Evolutionary conservation across 2,329 filamentous ascomycete genomes (phyloP).

Genomic region (Coniella vitis): DNA sequence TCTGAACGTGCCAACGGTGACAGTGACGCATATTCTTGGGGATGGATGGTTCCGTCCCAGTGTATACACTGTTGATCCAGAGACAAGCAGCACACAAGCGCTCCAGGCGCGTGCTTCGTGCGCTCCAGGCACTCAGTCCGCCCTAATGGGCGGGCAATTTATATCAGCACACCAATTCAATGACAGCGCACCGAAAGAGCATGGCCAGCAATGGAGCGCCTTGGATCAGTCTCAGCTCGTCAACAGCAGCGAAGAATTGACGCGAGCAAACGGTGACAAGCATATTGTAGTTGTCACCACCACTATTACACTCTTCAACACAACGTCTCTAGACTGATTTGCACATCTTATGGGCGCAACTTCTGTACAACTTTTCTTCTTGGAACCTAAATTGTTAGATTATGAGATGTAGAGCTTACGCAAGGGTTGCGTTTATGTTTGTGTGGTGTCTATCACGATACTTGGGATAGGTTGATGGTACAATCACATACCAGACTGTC

Average conservation of each 20-base stretch:
- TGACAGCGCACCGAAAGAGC: too few species aligned
- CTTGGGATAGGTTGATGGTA: too few species aligned
- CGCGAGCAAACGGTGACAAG: slow-evolving; percentile 2
- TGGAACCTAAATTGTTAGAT: too few species aligned
- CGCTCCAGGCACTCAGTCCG: not conserved
- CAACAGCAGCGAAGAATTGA: not conserved
- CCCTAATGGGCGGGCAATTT: not conserved
- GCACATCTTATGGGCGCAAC: too few species aligned
- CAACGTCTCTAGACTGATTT: not conserved
- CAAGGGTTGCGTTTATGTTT: too few species aligned
- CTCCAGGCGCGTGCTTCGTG: slow-evolving; percentile 2
- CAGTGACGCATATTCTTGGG: slow-evolving; percentile 14
- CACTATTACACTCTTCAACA: slow-evolving; percentile 8
- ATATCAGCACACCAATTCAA: too few species aligned
- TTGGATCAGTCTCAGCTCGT: not conserved
- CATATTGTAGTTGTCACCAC: slow-evolving; percentile 12
- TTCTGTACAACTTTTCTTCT: too few species aligned
- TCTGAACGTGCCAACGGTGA: slow-evolving; percentile 10
- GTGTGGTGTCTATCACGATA: too few species aligned
- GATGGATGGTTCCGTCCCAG: slow-evolving; percentile 15
- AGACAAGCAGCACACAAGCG: not conserved
- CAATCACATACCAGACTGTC: too few species aligned
- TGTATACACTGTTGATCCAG: slow-evolving; percentile 10
- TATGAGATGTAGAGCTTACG: too few species aligned
- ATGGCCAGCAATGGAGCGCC: not conserved